These are phyloP conservation scores for Cryptococcus sp. DNA, from an alignment of 1,284 basidiomycete genomes.

Conservation along the genomic window DNA sequence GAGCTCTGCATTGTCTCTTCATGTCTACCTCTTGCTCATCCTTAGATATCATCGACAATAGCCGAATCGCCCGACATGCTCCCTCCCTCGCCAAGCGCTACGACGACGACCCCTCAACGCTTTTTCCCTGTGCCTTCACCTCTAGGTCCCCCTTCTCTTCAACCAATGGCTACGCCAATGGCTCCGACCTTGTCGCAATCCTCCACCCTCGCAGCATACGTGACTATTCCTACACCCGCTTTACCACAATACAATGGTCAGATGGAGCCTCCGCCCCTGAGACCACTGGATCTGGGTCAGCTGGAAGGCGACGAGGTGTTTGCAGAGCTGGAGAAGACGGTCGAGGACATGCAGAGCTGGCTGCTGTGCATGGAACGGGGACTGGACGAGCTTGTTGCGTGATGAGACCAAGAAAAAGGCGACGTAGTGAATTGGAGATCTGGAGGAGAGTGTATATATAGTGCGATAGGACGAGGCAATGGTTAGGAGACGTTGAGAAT, in stretches of 20 bases:
- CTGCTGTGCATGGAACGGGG: conserved; percentile 69
- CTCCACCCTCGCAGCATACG: conserved; percentile 4
- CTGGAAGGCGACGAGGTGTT: conserved; percentile 64
- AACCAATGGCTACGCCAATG: conserved; percentile 5
- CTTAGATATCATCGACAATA: conserved; percentile 35
- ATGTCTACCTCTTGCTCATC: too few species aligned
- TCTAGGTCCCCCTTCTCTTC: conserved; percentile 44
- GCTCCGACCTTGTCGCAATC: conserved; percentile 9
- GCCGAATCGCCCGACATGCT: conserved; percentile 55
- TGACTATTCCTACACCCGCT: not conserved
- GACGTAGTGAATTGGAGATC: too few species aligned
- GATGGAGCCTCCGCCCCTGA: conserved; percentile 48
- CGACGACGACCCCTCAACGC: conserved; percentile 32
- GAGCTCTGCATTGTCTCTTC: conserved; percentile 3
- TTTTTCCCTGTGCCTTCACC: conserved; percentile 51
- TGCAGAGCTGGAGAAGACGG: conserved; percentile 63
- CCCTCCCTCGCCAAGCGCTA: conserved; percentile 64
- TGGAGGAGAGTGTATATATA: too few species aligned
- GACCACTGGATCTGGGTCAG: conserved; percentile 62
- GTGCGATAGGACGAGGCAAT: too few species aligned
- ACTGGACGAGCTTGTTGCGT: conserved; percentile 52
- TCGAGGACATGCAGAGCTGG: conserved; percentile 77
- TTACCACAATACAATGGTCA: not conserved
- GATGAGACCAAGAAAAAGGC: too few species aligned
- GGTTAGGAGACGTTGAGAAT: too few species aligned